Base-by-base conservation (phyloP, 1,284 basidiomycete genomes). In the Austroboletus olivaceoglutinosus region DNA sequence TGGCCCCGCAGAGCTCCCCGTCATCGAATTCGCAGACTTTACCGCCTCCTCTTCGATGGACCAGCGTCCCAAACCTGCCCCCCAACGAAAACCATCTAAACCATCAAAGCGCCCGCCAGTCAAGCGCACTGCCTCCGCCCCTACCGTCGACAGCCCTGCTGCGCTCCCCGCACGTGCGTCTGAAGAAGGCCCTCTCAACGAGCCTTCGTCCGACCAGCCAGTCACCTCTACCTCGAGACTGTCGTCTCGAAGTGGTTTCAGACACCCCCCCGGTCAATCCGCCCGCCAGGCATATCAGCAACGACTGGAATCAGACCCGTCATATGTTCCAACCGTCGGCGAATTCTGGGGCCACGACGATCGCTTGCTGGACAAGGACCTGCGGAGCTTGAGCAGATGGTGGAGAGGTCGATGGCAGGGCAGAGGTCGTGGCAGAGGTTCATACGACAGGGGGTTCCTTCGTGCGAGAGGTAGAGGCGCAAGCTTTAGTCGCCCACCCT, bases 271-370 rank as follows among this genome's bases (percentile, higher is more conserved):
- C 15, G 81, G 79, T 25, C 82, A 84, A 54, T 77, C 79, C 22
- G 85, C 82, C 36, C 83, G 86, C 39, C 86, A 90, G 61, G 85
- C 82, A 22, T 91, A 91, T 66, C 85, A 89, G 59, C 78, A 88
- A 53, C 81, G 85, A 30, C 73, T 92, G 22, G 86, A 88, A 57
- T 77, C 73, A 19, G 92, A 95, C 67, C 91, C 92, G 1, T 89
- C 90, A 2, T 91, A 85, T 63, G 86, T 91, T 27, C 92, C 92
- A 21, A 86, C 83, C 23, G 87, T 93, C 13, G 92, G 92, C 53
- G 85, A 86, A 55, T 95, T 94, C 63, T 95, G 91, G 91, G 86
- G 89, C 9, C 93, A 94, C 63, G 92, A 94, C 66, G 91, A 94
- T 67, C 84, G 92, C 43, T 72, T 86, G 55, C 71, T 86, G 67